Conservation (phyloP, 345 rosid genomes). For the Citrus medica region DNA sequence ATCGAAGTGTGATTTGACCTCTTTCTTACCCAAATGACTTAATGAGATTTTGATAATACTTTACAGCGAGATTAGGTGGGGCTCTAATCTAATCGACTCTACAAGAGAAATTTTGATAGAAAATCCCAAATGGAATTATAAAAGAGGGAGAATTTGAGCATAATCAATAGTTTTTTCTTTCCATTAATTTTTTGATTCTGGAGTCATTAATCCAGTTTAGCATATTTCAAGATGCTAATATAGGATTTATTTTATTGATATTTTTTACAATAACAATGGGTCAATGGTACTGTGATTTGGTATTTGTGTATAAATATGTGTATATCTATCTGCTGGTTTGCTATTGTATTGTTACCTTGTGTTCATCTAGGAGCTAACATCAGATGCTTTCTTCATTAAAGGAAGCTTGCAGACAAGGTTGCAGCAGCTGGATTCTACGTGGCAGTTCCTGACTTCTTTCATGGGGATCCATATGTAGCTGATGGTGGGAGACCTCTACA, state of each 20-base stretch:
- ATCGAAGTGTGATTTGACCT: too few relatives aligned
- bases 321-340: not conserved
- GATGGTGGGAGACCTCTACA: slow-evolving; percentile 36
- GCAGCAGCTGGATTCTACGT: slow-evolving; percentile 70
- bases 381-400: slow-evolving; percentile 18
- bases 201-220: not conserved
- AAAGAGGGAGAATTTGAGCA: not conserved
- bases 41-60: too few relatives aligned
- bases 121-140: too few relatives aligned
- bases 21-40: too few relatives aligned
- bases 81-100: too few relatives aligned
- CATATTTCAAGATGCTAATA: not conserved
- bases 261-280: not conserved
- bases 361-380: not conserved
- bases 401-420: slow-evolving; percentile 80
- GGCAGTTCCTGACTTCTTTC: slow-evolving; percentile 65
- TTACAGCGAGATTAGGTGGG: too few relatives aligned
- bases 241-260: too few relatives aligned
- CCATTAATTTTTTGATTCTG: not conserved
- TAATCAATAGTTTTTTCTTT: not conserved
- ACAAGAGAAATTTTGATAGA: too few relatives aligned
- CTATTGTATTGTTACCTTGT: not conserved
- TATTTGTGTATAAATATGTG: not conserved
- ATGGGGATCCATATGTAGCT: slow-evolving; percentile 55
- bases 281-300: not conserved